Conservation (phyloP, 257 asterid species). For the Jaltomata sinuosa region DNA sequence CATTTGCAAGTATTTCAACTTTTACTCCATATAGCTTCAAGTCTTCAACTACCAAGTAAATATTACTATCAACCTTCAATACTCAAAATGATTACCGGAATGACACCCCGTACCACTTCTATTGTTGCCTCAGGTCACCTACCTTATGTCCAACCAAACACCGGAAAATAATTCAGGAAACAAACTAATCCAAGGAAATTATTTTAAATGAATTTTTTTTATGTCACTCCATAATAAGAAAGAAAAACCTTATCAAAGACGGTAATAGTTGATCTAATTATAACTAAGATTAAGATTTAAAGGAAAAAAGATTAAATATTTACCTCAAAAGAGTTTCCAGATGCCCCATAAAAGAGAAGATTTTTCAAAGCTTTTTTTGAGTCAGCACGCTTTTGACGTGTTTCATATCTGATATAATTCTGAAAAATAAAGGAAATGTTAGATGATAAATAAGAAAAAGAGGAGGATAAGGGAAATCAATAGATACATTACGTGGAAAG, state of each 20-base stretch:
- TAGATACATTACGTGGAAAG: neutral
- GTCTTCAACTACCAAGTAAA: neutral
- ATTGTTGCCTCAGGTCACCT: neutral
- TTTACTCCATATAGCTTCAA: neutral
- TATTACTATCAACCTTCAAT: neutral
- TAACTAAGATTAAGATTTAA: neutral
- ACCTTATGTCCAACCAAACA: neutral
- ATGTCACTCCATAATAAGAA: neutral
- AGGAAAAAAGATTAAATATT: neutral
- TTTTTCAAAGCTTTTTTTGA: conserved; percentile 55
- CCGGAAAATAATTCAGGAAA: neutral
- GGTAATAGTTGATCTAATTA: neutral
- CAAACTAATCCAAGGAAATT: neutral
- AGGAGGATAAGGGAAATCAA: neutral
- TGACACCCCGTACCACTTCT: neutral
- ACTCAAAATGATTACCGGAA: neutral
- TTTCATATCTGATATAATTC: conserved; percentile 41
- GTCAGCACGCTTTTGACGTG: conserved; percentile 61
- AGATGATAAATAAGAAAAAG: neutral
- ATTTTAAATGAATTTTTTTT: neutral
- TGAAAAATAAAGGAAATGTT: conserved; percentile 13
- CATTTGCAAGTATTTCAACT: neutral
- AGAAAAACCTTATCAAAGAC: neutral
- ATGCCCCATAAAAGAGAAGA: conserved; percentile 42
- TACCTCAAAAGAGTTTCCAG: conserved; percentile 43